Evolutionary conservation across 2,329 filamentous ascomycete genomes (phyloP).

Genomic region (Cordyceps fumosorosea): DNA sequence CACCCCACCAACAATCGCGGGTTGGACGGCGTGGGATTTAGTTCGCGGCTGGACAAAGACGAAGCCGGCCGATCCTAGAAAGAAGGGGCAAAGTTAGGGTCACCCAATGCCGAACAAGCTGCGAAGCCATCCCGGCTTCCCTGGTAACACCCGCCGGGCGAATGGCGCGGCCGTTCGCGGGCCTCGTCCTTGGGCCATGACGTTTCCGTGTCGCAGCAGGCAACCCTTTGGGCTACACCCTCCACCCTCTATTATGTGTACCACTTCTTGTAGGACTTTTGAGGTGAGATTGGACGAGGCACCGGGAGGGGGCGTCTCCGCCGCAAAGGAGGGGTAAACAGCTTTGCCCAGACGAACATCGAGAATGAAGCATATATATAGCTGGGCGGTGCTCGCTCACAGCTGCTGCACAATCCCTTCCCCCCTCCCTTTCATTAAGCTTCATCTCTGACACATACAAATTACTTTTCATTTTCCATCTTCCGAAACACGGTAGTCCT

Average conservation of each 20-base stretch:
- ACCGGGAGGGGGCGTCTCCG: neutral
- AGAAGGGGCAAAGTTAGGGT: too few species aligned
- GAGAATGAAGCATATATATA: neutral
- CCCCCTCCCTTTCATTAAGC: neutral
- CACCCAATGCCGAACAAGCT: too few species aligned
- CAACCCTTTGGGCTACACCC: neutral
- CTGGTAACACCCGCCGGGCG: neutral
- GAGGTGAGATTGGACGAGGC: neutral
- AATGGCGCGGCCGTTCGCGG: neutral
- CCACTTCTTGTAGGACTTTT: neutral
- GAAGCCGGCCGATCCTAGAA: too few species aligned
- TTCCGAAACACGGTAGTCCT: neutral
- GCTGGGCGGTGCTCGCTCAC: constrained; percentile 1
- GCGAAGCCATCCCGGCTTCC: neutral
- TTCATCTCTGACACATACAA: constrained; percentile 12
- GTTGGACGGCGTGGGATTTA: too few species aligned
- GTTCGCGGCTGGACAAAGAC: too few species aligned
- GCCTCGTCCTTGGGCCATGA: neutral
- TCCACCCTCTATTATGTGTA: neutral
- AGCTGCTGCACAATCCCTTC: neutral
- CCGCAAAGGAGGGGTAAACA: neutral
- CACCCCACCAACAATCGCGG: too few species aligned
- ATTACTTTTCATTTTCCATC: neutral
- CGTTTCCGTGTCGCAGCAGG: neutral
- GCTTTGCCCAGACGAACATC: neutral